phyloP scores from a whole-genome alignment of 371 early-diverging fungal species.

The Saksenaea vasiformis region DNA sequence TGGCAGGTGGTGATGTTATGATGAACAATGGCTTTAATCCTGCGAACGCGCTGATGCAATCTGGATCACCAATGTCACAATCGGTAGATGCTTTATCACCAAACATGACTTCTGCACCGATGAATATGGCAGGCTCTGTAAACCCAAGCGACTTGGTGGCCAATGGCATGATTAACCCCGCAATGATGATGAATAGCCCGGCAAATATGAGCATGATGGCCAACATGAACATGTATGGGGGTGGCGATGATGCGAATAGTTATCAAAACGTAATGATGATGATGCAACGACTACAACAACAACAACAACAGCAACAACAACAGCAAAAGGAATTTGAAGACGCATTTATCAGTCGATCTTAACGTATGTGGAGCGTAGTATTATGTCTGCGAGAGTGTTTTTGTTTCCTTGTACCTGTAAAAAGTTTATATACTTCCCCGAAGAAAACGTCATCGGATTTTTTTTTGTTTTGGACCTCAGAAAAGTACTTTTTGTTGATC shows the following conservation, averaged over 20 bases:
- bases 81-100: conserved; percentile 26
- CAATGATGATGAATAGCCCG: conserved; percentile 21
- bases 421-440: neutral
- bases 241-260: conserved; percentile 24
- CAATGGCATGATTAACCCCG: conserved; percentile 35
- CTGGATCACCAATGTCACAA: conserved; percentile 25
- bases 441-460: no score
- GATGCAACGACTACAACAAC: conserved; percentile 45
- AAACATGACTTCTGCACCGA: conserved; percentile 26
- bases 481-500: no score
- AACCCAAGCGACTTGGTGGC: conserved; percentile 33
- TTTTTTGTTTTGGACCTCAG: no score
- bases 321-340: conserved; percentile 28
- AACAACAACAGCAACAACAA: conserved; percentile 25
- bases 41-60: conserved; percentile 5
- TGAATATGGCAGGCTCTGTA: conserved; percentile 18
- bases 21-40: conserved; percentile 19
- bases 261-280: conserved; percentile 39
- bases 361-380: neutral
- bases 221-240: conserved; percentile 14
- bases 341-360: conserved; percentile 18
- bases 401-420: neutral
- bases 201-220: conserved; percentile 2
- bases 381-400: neutral
- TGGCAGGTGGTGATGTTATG: conserved; percentile 11